Evolutionary conservation across 169 alveolate genomes (phyloP).

Genomic region (Plasmodium yoelii): DNA sequence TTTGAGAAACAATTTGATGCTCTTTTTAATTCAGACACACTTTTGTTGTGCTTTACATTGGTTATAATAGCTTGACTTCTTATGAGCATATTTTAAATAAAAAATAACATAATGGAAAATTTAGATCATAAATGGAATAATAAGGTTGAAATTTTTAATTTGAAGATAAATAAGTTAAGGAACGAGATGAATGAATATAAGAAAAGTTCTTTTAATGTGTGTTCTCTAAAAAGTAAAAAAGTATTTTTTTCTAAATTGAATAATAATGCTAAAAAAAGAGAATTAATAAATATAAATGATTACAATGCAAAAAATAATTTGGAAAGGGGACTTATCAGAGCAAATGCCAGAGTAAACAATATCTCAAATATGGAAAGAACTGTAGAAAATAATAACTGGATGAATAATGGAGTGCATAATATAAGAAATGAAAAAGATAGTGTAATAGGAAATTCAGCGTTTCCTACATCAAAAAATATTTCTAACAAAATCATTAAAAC

Average conservation of each 20-base stretch:
- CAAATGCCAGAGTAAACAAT: too few species aligned
- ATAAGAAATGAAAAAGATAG: conserved; percentile 17
- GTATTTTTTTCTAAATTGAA: conserved; percentile 10
- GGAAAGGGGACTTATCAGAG: neutral
- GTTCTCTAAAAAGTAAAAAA: conserved; percentile 16
- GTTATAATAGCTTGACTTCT: too few species aligned
- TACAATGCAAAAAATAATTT: conserved; percentile 31
- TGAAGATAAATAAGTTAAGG: conserved; percentile 43
- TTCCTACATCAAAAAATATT: conserved; percentile 46
- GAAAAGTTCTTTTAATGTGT: conserved; percentile 23
- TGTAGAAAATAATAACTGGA: too few species aligned
- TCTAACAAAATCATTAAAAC: conserved; percentile 59
- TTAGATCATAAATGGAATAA: conserved; percentile 58
- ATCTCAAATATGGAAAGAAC: too few species aligned
- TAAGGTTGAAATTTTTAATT: conserved; percentile 30
- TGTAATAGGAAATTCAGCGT: conserved; percentile 15
- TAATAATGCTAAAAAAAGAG: conserved; percentile 49
- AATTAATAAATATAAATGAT: conserved; percentile 44
- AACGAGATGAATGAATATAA: conserved; percentile 39
- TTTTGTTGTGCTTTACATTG: too few species aligned
- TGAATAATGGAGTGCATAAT: conserved; percentile 15
- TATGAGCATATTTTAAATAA: too few species aligned
- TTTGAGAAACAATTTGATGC: too few species aligned
- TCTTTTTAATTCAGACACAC: too few species aligned
- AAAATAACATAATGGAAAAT: conserved; percentile 15